Evolutionary conservation across 129 eudicot genomes (phyloP), one percentile per base, ranked within the genome.

Genomic region (Flaveria linearis): DNA sequence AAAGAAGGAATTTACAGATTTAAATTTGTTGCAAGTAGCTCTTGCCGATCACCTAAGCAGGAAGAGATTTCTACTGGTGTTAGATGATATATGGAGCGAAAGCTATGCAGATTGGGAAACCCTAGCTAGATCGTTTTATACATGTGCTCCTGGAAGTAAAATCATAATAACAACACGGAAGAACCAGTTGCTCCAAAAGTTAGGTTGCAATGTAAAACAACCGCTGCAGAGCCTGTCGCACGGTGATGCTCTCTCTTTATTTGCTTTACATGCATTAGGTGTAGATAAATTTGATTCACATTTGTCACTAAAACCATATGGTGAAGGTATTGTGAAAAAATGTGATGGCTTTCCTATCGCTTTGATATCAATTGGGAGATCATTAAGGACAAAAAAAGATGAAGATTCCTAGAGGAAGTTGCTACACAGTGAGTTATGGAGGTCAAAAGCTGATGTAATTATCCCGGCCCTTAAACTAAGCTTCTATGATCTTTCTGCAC

Each of bases 81-180:
- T 62, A 26, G 68, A 62, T 12, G 68, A 62, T 62, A 43, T 62
- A 2, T 62, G 68, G 68, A 26, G 52, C 41, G 71, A 67, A 7
- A 42, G 52, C 5, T 67, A 16, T 41, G 52, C 17, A 16, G 71
- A 41, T 41, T 39, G 71, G 71, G 7, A 67, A 11, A 41, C 23
- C 26, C 18, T 67, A 1, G 71, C 18, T 3, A 10, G n/a, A 12
- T 52, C 16, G 2, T 67, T 67, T n/a, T 23, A n/a, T 67, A 9
- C 53, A 6, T 46, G 50, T 20, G 53, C 72, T 67, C 52, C 6
- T 1, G 72, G 72, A 67, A 18, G 72, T 42, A 67, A 41, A 43
- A 67, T 67, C 5, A 42, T 67, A 30, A 41, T 67, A 17, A 67
- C 72, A 42, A 67, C 72, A n/a, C 30, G 53, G 6, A 67, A 67